These are phyloP conservation scores for Colletotrichum godetiae DNA, from an alignment of 2,329 filamentous ascomycete genomes.

Conservation along the genomic window DNA sequence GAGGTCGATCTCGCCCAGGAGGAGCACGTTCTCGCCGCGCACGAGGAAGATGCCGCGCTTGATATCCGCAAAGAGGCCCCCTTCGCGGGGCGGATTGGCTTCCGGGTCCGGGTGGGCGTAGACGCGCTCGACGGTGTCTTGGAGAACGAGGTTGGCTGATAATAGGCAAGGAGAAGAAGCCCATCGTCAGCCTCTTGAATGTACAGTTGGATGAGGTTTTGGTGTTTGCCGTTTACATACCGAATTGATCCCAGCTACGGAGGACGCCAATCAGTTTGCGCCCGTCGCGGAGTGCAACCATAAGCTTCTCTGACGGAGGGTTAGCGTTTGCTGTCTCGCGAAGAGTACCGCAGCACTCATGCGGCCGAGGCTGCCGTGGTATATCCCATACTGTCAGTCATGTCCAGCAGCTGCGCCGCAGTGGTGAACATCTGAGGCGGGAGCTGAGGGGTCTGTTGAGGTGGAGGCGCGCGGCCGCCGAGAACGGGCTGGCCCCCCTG, in stretches of 20 bases:
- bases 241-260: conserved; percentile 97
- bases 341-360: not conserved
- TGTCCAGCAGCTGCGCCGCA: conserved; percentile 91
- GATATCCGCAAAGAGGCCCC: conserved; percentile 83
- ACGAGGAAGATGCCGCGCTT: conserved; percentile 90
- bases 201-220: conserved; percentile 20
- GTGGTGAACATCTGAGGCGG: conserved; percentile 99
- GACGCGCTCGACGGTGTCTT: conserved; percentile 90
- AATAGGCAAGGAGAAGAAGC: not conserved
- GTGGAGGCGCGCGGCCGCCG: conserved; percentile 48
- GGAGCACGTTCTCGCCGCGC: conserved; percentile 94
- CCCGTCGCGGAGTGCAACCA: conserved; percentile 91
- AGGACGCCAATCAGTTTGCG: conserved; percentile 93
- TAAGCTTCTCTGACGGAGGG: conserved; percentile 82
- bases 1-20: conserved; percentile 95
- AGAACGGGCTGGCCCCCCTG: conserved; percentile 47
- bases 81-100: conserved; percentile 44
- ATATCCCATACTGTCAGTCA: conserved; percentile 88
- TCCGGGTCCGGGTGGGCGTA: conserved; percentile 66
- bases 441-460: conserved; percentile 65
- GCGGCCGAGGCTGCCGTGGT: conserved; percentile 38
- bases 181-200: not conserved
- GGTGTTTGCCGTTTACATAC: conserved; percentile 63
- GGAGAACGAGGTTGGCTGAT: conserved; percentile 91
- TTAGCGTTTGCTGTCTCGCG: conserved; percentile 19